These are phyloP conservation scores for Arthroderma uncinatum DNA, from an alignment of 2,329 filamentous ascomycete genomes.

Conservation along the genomic window DNA sequence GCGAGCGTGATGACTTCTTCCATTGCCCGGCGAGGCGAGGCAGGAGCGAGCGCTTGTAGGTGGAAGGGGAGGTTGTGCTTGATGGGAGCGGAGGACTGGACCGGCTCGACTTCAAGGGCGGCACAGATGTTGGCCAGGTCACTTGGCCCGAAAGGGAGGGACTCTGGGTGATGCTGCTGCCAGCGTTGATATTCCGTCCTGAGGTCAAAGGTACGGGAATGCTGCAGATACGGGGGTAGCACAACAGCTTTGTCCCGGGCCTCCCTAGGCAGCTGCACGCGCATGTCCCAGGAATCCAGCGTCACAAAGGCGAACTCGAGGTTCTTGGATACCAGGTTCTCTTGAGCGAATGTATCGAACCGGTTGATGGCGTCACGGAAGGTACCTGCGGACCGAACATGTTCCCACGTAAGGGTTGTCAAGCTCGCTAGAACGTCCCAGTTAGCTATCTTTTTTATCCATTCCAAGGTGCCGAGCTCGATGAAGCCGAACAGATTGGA, in stretches of 20 bases:
- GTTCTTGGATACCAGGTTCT: constrained; percentile 82
- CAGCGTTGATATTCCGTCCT: constrained; percentile 96
- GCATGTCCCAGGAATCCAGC: constrained; percentile 94
- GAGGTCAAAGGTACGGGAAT: constrained; percentile 93
- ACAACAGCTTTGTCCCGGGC: constrained; percentile 97
- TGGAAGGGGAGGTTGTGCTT: constrained; percentile 99
- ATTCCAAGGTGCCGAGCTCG: constrained; percentile 12
- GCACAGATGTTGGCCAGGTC: constrained; percentile 97
- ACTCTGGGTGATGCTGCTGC: constrained; percentile 97
- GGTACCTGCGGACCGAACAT: constrained; percentile 91
- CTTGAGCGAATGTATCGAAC: constrained; percentile 85
- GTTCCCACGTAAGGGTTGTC: constrained; percentile 97
- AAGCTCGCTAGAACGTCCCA: constrained; percentile 58
- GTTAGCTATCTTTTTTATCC: constrained; percentile 12
- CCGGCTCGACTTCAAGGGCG: constrained; percentile 91
- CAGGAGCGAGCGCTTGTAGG: constrained; percentile 86
- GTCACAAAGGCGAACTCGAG: constrained; percentile 97
- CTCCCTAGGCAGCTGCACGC: constrained; percentile 92
- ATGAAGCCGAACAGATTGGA: constrained; percentile 14
- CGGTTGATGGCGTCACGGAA: constrained; percentile 94
- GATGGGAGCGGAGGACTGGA: constrained; percentile 93
- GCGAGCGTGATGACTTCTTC: constrained; percentile 93
- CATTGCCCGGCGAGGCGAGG: constrained; percentile 90
- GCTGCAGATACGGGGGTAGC: constrained; percentile 89
- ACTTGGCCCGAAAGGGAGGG: constrained; percentile 87